Conservation (phyloP, 2,329 filamentous ascomycete species). For the Xylariaceae sp. region DNA sequence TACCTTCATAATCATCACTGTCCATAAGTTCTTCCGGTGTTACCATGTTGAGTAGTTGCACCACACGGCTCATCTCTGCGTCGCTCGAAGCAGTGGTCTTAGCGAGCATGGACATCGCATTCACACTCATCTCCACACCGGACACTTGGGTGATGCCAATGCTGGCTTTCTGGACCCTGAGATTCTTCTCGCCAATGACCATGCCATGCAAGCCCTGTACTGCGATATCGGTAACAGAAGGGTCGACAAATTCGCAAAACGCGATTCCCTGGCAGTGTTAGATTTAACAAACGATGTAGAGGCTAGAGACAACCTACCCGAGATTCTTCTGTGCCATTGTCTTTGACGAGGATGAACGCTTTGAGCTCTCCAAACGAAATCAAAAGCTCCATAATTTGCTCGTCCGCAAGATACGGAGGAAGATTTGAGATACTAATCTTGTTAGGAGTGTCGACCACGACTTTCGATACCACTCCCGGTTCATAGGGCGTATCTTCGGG, state of each 20-base stretch:
- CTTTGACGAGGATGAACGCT: conserved; percentile 88
- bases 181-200: conserved; percentile 84
- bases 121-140: conserved; percentile 93
- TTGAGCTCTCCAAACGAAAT: conserved; percentile 92
- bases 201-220: conserved; percentile 92
- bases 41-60: conserved; percentile 98
- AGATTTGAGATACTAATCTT: conserved; percentile 95
- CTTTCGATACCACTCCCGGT: conserved; percentile 75
- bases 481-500: conserved; percentile 76
- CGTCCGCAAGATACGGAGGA: conserved; percentile 84
- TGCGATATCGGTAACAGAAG: conserved; percentile 78
- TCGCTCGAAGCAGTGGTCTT: conserved; percentile 78
- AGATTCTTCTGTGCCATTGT: conserved; percentile 83
- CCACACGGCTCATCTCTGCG: conserved; percentile 78
- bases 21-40: conserved; percentile 94
- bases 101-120: conserved; percentile 96
- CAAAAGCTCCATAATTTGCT: conserved; percentile 89
- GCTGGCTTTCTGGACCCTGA: conserved; percentile 88
- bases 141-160: conserved; percentile 92
- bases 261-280: conserved; percentile 76
- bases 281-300: conserved; percentile 12
- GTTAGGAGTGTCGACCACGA: conserved; percentile 90
- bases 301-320: conserved; percentile 64
- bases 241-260: conserved; percentile 92
- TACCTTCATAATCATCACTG: conserved; percentile 93